These are phyloP conservation scores for Saussurea involucrata DNA, from an alignment of 129 eudicot species.

Conservation along the genomic window DNA sequence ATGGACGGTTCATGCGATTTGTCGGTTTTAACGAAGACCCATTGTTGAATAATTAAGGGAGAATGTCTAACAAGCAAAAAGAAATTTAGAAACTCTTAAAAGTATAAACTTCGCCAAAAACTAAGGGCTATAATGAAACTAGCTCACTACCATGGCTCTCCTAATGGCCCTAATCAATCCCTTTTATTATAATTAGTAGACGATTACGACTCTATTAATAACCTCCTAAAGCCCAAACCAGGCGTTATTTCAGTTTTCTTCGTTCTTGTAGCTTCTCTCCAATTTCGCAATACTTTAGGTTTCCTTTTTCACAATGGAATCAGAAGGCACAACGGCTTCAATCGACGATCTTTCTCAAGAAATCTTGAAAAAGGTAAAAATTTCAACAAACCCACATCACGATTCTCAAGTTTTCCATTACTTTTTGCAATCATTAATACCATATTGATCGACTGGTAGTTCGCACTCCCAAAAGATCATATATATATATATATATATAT, in stretches of 20 bases:
- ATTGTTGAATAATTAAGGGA: too few relatives aligned
- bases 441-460: not conserved
- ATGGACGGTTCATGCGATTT: too few relatives aligned
- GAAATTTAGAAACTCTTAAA: not conserved
- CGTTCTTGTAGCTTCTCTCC: not conserved
- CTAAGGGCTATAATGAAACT: not conserved
- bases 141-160: not conserved
- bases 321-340: not conserved
- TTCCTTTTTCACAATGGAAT: constrained; percentile 9
- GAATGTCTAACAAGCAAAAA: not conserved
- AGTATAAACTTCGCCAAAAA: not conserved
- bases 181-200: not conserved
- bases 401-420: not conserved
- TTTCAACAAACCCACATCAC: constrained; percentile 2
- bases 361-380: constrained; percentile 4
- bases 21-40: too few relatives aligned
- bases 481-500: not conserved
- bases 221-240: not conserved
- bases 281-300: not conserved
- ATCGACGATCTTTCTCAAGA: constrained; percentile 6
- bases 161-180: not conserved
- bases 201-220: not conserved
- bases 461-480: not conserved
- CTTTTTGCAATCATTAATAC: not conserved
- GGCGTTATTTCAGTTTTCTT: not conserved